Base-by-base conservation (phyloP, 257 asterid genomes). In the Solanum pennellii region DNA sequence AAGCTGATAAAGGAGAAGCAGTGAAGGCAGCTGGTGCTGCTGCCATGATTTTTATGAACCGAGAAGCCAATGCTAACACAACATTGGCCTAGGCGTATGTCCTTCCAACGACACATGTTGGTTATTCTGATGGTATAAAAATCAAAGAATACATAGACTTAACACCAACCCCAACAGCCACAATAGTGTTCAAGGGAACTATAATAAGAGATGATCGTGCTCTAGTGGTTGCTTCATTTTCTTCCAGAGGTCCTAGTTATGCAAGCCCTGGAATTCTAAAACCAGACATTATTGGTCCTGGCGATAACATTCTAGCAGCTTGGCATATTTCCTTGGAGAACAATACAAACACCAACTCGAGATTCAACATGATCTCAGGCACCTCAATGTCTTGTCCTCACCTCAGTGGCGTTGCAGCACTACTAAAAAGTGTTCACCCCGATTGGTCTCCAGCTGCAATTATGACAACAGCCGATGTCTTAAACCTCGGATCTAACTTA, bases 21-120 rank as follows among this genome's bases (percentile, higher is more conserved):
- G 91, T 92, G 7, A 92, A 84, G 65, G 86, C 82, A 21, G 92
- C 87, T 89, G 92, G 14, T 77, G 95, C 92, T 27, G 88, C 86
- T 5, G 91, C 90, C 27, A 88, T 93, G 93, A 92, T 77, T 7
- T 6, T 77, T 13, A 18, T 77, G 39, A 29, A 68, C 1, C 12
- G 3, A 68, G 39, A 68, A 68, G 3, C 75, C 75, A 6, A 0
- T 5, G 75, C 75, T 68, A 68, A 68, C 41, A 27, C 75, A 68
- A 27, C 75, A 68, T 68, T 27, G 6, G 23, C 23, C 5, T 6
- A 68, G 6, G 41, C 56, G 6, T 12, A 77, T n/a, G 39, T 77
- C 39, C 62, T 77, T 0, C 65, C 83, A 2, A 12, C 3, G 18
- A 77, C 83, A n/a, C 0, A 15, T 2, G 4, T 77, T 29, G 2